phyloP scores from a whole-genome alignment of 306 rosid species.

The Alnus rubra region DNA sequence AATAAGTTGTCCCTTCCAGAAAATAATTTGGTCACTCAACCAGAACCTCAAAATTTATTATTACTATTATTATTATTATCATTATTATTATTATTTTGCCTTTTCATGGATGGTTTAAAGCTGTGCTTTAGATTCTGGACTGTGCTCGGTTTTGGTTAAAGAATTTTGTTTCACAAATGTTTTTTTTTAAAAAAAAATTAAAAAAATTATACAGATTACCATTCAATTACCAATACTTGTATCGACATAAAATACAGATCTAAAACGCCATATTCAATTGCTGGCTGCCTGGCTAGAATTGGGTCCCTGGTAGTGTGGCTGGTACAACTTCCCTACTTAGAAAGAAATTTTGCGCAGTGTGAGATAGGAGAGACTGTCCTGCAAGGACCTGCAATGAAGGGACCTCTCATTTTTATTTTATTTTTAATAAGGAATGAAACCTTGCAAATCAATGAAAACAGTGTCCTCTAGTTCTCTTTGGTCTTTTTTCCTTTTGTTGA shows the following conservation, averaged over 20 bases:
- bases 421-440: background rate
- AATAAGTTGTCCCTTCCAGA: background rate
- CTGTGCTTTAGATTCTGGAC: background rate
- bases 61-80: background rate
- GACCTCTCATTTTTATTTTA: background rate
- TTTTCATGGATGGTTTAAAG: background rate
- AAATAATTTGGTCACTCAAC: background rate
- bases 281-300: background rate
- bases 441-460: background rate
- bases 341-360: background rate
- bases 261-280: background rate
- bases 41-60: background rate
- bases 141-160: background rate
- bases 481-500: slow-evolving; percentile 10
- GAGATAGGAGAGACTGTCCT: background rate
- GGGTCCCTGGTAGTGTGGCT: background rate
- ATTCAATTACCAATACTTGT: background rate
- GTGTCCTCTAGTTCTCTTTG: background rate
- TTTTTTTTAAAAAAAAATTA: background rate
- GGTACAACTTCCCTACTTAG: background rate
- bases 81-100: background rate
- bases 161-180: background rate
- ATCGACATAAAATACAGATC: background rate
- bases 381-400: background rate
- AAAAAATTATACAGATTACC: background rate